Evolutionary conservation across 2,329 filamentous ascomycete genomes (phyloP), one percentile per base, ranked within the genome.

Genomic region (Trichoderma atroviride): DNA sequence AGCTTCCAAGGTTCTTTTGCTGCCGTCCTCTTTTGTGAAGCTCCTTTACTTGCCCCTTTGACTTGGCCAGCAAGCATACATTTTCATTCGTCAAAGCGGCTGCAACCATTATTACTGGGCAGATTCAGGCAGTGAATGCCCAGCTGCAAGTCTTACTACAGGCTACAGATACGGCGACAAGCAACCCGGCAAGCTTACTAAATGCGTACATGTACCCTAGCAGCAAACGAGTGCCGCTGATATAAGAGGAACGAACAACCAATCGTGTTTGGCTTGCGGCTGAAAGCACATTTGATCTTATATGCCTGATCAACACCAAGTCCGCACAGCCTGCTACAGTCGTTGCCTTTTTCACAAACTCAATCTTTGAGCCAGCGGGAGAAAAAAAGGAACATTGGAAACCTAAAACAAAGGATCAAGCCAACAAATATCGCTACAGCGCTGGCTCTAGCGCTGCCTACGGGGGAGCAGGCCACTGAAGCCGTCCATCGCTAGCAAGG

Each of bases 381-480:
- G 7, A 43, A 19, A 43, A 19, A n/a, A 19, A 43, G 7, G 7
- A 43, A 19, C 19, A 9, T 35, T 35, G 33, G 33, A 35, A 35
- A 11, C 33, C 33, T 35, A n/a, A 9, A 43, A 13, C 11, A 35
- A 35, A 13, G 13, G 16, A 19, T 9, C 4, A 10, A 43, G 19
- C 40, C 40, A 43, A 43, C 40, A 43, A 57, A 43, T 10, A 43
- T n/a, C 19, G 6, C 40, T 40, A 40, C 62, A 65, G 19, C n/a
- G 56, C 47, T 11, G 24, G 29, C 22, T 27, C 62, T 66, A 67
- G 64, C 64, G 64, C 40, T 40, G 13, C 40, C 35, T 67, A 67
- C 63, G 52, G 63, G 64, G 53, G 16, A 56, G 22, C 55, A 33
- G 64, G 29, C 55, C 64, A 52, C 40, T 64, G 53, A 69, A 58